Conservation (phyloP, 306 rosid species). For the Vigna trinervia region DNA sequence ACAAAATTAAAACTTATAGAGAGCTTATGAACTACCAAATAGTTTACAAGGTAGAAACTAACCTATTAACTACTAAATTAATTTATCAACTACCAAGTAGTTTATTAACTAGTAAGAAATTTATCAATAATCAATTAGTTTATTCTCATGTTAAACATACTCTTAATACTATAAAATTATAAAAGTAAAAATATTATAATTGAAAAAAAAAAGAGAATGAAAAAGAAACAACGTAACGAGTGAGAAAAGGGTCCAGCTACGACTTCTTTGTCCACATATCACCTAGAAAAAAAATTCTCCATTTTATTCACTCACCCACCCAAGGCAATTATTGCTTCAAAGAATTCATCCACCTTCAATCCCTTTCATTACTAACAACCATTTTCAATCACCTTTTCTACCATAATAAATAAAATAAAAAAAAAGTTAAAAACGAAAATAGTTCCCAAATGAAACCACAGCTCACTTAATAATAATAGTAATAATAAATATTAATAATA, state of each 20-base stretch:
- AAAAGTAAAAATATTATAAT: too few relatives aligned
- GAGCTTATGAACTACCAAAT: too few relatives aligned
- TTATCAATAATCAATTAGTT: too few relatives aligned
- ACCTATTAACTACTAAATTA: too few relatives aligned
- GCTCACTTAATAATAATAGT: not conserved
- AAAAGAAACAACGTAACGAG: not conserved
- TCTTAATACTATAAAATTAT: too few relatives aligned
- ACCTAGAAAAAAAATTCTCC: not conserved
- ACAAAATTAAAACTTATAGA: too few relatives aligned
- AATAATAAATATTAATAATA: not conserved
- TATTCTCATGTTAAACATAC: too few relatives aligned
- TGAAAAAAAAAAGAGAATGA: not conserved
- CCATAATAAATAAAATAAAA: not conserved
- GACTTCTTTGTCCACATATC: constrained; percentile 22
- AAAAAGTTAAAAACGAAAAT: not conserved
- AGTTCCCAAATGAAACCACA: constrained; percentile 4
- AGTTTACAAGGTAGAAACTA: too few relatives aligned
- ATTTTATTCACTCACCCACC: constrained; percentile 5
- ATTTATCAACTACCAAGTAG: too few relatives aligned
- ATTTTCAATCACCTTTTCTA: constrained; percentile 45
- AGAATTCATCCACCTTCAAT: constrained; percentile 42
- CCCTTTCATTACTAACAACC: constrained; percentile 47
- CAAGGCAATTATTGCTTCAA: constrained; percentile 44
- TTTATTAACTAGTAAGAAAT: too few relatives aligned
- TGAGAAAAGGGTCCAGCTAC: constrained; percentile 44